Percentiles rank a stretch among this genome's conserved stretches.
These are phyloP conservation scores for Podila horticola DNA, from an alignment of 192 early-diverging fungal species.

Conservation along the genomic window DNA sequence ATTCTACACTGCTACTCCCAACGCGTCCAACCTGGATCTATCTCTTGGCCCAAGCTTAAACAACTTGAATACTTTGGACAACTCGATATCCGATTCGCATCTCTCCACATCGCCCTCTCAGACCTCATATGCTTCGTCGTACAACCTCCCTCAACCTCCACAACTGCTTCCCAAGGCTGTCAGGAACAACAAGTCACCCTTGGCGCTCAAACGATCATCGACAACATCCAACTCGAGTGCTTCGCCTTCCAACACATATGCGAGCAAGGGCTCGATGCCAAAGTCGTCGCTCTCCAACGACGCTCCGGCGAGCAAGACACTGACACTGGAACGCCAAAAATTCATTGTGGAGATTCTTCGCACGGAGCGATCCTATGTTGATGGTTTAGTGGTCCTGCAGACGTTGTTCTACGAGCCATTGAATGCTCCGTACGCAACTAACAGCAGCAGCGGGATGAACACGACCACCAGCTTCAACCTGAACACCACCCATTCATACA, in stretches of 20 bases:
- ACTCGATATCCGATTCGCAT: background rate
- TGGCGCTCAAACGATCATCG: constrained; percentile 29
- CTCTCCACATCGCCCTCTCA: background rate
- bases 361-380: constrained; percentile 90
- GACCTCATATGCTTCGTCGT: background rate
- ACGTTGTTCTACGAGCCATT: constrained; percentile 39
- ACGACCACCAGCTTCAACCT: constrained; percentile 14
- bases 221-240: constrained; percentile 19
- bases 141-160: background rate
- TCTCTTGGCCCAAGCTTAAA: background rate
- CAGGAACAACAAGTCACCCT: constrained; percentile 37
- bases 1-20: constrained; percentile 34
- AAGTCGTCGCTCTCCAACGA: constrained; percentile 30
- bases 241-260: constrained; percentile 18
- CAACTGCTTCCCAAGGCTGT: constrained; percentile 11
- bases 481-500: background rate
- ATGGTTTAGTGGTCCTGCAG: constrained; percentile 75
- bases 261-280: constrained; percentile 19
- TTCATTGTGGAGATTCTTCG: constrained; percentile 83
- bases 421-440: constrained; percentile 17
- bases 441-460: constrained; percentile 26
- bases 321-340: constrained; percentile 61
- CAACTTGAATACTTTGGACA: constrained; percentile 16
- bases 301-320: constrained; percentile 21
- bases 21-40: constrained; percentile 39